Evolutionary conservation across 2,329 filamentous ascomycete species (phyloP), one percentile per base, ranked within the genome.

Genomic region (Clathrospora elynae): DNA sequence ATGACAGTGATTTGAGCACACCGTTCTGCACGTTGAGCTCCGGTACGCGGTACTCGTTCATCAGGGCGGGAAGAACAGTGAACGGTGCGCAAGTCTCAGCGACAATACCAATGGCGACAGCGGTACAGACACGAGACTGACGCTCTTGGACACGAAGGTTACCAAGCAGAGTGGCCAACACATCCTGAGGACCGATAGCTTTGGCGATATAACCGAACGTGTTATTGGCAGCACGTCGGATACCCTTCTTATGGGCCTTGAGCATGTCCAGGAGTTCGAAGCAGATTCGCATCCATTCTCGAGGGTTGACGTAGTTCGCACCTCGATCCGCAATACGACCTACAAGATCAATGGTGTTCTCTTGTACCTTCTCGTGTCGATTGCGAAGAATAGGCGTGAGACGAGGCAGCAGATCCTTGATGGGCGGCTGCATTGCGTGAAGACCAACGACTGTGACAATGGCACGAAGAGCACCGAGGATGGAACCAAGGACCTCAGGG

Each of bases 251-350:
- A 78, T 99, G 93, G 5, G 93, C 93, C 74, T 99, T 99, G 63
- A 99, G 82, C 93, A 99, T 99, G 73, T 99, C 93, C 19, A 99
- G 83, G 39, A 99, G 78, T 75, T 99, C 93, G 72, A 99, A 99
- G 75, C 93, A 99, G 70, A 99, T 99, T 68, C 93, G 86, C 95
- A 99, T 99, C 93, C 93, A 99, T 73, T 99, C 93, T 64, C 93
- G 84, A 10, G 93, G 91, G 66, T 96, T 96, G 67, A 99, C 93
- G 52, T 88, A 92, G 72, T 99, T 93, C 1, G 93, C 91, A 1
- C 93, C 95, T 55, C 93, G 88, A 72, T 99, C 93, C 11, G 95
- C 93, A 59, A 99, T 97, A 78, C 93, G 92, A 42, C 93, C 93
- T 13, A 99, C 93, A 2, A 99, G 80, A 69, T 99, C 93, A 61